These are phyloP conservation scores for Globisporangium viniferum DNA, from an alignment of 352 stramenopile genomes.

Conservation along the genomic window DNA sequence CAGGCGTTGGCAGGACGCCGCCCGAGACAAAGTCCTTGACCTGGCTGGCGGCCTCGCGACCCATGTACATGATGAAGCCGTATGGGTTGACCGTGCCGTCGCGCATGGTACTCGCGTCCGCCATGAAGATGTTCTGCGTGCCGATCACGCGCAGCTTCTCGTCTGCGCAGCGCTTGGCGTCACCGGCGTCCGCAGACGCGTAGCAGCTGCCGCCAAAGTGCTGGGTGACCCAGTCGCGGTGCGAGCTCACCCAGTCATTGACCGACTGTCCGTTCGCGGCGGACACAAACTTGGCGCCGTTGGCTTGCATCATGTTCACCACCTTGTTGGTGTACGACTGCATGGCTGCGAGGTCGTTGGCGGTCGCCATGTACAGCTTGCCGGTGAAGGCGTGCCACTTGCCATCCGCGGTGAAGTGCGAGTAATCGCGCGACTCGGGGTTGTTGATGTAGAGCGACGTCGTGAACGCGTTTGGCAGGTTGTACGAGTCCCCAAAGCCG, in stretches of 20 bases:
- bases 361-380: background rate
- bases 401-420: background rate
- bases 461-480: background rate
- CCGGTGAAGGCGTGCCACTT: background rate
- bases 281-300: background rate
- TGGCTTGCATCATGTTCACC: background rate
- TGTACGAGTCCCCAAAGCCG: background rate
- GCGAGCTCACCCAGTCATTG: background rate
- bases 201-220: constrained; percentile 78
- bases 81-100: constrained; percentile 71
- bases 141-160: constrained; percentile 56
- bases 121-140: constrained; percentile 67
- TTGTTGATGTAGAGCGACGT: background rate
- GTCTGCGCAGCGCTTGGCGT: constrained; percentile 54
- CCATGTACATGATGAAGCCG: constrained; percentile 75
- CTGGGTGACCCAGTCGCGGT: constrained; percentile 26
- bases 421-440: background rate
- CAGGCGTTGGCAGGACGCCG: constrained; percentile 4
- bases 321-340: background rate
- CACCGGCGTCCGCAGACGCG: constrained; percentile 38
- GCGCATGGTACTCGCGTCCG: constrained; percentile 52
- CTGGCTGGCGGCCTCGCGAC: constrained; percentile 41
- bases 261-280: background rate
- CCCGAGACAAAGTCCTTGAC: constrained; percentile 30
- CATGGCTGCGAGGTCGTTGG: background rate